Evolutionary conservation across 805 yeast species (phyloP).

Genomic region (Schwanniomyces sp.): DNA sequence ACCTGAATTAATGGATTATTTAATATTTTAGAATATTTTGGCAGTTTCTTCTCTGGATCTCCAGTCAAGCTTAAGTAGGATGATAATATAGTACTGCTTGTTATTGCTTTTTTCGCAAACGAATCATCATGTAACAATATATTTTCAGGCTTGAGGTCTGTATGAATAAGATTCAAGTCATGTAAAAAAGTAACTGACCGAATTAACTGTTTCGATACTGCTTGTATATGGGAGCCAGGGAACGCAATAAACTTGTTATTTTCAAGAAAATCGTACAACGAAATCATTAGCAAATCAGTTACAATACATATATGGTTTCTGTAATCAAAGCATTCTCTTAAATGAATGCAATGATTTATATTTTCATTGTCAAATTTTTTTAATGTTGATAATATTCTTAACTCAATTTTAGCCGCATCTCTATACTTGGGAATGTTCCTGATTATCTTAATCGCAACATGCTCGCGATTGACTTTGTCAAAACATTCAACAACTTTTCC

Average conservation of each 20-base stretch:
- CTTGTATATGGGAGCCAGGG: constrained; percentile 91
- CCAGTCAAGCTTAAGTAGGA: constrained; percentile 27
- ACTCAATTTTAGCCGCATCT: constrained; percentile 92
- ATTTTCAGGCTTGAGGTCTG: constrained; percentile 96
- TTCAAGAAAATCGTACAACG: constrained; percentile 88
- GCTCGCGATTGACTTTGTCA: constrained; percentile 57
- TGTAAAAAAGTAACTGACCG: constrained; percentile 87
- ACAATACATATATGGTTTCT: constrained; percentile 93
- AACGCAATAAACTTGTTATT: constrained; percentile 82
- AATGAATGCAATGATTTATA: constrained; percentile 75
- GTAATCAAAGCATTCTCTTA: constrained; percentile 88
- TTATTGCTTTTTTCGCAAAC: constrained; percentile 36
- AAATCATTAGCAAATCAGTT: constrained; percentile 80
- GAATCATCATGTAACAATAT: constrained; percentile 65
- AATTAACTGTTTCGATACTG: constrained; percentile 80
- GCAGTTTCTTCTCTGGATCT: constrained; percentile 20
- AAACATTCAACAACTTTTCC: constrained; percentile 87
- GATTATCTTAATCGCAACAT: constrained; percentile 89
- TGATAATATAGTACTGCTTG: constrained; percentile 32
- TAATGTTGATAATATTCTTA: constrained; percentile 75
- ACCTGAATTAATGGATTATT: constrained; percentile 80
- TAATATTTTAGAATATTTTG: constrained; percentile 49
- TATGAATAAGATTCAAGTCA: constrained; percentile 86
- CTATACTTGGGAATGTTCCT: constrained; percentile 91
- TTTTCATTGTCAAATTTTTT: constrained; percentile 69